phyloP scores from a whole-genome alignment of 306 rosid genomes.

The Astragalus glycyphyllos region DNA sequence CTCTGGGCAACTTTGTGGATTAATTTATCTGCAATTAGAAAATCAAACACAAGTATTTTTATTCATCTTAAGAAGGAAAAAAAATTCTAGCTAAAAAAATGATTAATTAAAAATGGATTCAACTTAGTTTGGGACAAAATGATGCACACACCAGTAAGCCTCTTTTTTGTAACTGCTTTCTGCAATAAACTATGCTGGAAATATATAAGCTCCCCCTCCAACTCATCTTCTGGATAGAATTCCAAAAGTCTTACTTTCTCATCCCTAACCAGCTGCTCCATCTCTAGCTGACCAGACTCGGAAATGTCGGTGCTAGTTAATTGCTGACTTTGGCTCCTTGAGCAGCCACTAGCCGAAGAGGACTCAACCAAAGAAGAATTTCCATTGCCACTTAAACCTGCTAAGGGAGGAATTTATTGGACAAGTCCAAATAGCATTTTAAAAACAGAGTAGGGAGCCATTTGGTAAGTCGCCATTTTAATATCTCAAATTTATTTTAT shows the following conservation, averaged over 20 bases:
- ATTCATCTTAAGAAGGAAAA: background rate
- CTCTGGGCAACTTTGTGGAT: conserved; percentile 63
- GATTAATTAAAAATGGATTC: conserved; percentile 1
- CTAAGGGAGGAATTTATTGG: conserved; percentile 45
- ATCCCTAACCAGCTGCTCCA: conserved; percentile 58
- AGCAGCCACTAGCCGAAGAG: conserved; percentile 54
- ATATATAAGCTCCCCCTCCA: conserved; percentile 88
- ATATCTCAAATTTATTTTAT: conserved; percentile 30
- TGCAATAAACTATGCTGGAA: conserved; percentile 73
- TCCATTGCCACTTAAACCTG: conserved; percentile 60
- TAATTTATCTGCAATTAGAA: conserved; percentile 72
- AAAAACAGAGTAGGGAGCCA: too few species aligned
- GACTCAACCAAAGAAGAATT: conserved; percentile 53
- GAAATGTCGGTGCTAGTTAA: conserved; percentile 48
- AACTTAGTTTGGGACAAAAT: conserved; percentile 26
- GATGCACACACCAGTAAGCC: conserved; percentile 60
- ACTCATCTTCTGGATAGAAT: conserved; percentile 75
- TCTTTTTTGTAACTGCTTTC: conserved; percentile 66
- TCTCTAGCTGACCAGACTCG: conserved; percentile 51
- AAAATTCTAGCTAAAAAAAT: background rate
- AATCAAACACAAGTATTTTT: conserved; percentile 20
- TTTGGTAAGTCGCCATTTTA: conserved; percentile 22
- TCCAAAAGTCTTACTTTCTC: conserved; percentile 53
- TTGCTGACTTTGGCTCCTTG: conserved; percentile 55
- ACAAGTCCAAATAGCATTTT: conserved; percentile 35